phyloP scores from a whole-genome alignment of 257 asterid genomes.

The Solanum pinnatisectum region DNA sequence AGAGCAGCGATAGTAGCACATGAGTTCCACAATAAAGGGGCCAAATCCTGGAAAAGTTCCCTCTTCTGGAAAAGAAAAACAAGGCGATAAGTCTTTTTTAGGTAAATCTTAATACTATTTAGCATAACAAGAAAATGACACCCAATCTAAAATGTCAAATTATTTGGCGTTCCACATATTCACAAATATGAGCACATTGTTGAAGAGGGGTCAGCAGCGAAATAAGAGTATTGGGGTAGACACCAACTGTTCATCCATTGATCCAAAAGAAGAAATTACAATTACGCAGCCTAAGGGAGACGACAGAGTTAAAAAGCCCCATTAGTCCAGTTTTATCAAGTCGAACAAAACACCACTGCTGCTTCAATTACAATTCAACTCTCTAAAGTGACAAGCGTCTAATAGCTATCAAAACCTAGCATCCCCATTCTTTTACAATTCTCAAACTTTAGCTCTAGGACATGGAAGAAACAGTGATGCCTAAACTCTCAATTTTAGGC shows the following conservation, averaged over 20 bases:
- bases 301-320: background rate
- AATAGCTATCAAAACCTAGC: too few species aligned
- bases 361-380: too few species aligned
- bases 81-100: background rate
- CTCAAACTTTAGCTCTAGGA: too few species aligned
- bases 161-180: background rate
- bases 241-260: background rate
- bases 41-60: slow-evolving; percentile 12
- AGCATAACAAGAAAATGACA: background rate
- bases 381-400: too few species aligned
- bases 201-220: background rate
- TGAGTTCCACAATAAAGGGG: slow-evolving; percentile 27
- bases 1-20: slow-evolving; percentile 30
- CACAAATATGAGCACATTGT: background rate
- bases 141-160: background rate
- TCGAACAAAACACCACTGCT: background rate
- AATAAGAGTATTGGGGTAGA: background rate
- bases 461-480: too few species aligned
- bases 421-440: too few species aligned
- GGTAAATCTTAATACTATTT: background rate
- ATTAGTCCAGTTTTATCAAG: background rate
- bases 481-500: too few species aligned
- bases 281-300: background rate
- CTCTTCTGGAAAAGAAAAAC: slow-evolving; percentile 2
- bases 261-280: background rate